Conservation (phyloP, 1,284 basidiomycete species). For the Apiotrichum montevideense region DNA sequence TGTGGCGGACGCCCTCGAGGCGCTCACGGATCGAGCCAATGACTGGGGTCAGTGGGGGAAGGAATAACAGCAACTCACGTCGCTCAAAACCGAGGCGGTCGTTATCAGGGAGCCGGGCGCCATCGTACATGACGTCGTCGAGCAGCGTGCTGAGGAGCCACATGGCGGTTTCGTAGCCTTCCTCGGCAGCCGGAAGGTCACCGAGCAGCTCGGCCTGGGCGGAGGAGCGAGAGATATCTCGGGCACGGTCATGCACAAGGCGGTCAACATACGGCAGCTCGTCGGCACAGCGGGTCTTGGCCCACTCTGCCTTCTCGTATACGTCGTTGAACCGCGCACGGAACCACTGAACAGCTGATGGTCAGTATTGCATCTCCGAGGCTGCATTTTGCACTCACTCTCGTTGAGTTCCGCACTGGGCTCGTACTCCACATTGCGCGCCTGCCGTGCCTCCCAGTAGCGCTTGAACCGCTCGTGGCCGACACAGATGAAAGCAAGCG, state of each 20-base stretch:
- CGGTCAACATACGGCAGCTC: conserved; percentile 52
- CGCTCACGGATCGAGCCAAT: conserved; percentile 15
- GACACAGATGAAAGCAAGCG: conserved; percentile 86
- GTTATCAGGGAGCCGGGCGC: conserved; percentile 75
- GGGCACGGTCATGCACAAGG: conserved; percentile 54
- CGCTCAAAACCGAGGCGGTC: conserved; percentile 73
- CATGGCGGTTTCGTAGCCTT: conserved; percentile 86
- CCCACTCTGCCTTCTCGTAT: conserved; percentile 55
- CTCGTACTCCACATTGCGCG: conserved; percentile 23
- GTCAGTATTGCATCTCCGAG: not conserved
- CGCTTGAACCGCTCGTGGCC: conserved; percentile 62
- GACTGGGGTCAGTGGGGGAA: conserved; percentile 1
- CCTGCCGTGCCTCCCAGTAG: conserved; percentile 46
- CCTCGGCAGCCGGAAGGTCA: conserved; percentile 70
- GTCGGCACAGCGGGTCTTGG: conserved; percentile 49
- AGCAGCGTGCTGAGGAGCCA: conserved; percentile 88
- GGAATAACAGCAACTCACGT: conserved; percentile 53
- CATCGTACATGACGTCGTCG: conserved; percentile 79
- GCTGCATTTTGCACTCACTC: conserved; percentile 38
- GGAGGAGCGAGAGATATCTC: conserved; percentile 70
- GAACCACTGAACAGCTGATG: conserved; percentile 54
- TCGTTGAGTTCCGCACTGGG: conserved; percentile 53
- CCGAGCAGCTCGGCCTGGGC: conserved; percentile 85
- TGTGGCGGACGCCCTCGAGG: conserved; percentile 17
- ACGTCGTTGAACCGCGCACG: conserved; percentile 54